Evolutionary conservation across 495 filamentous ascomycete species (phyloP), one percentile per base, ranked within the genome.

Genomic region (Rusavskia elegans): DNA sequence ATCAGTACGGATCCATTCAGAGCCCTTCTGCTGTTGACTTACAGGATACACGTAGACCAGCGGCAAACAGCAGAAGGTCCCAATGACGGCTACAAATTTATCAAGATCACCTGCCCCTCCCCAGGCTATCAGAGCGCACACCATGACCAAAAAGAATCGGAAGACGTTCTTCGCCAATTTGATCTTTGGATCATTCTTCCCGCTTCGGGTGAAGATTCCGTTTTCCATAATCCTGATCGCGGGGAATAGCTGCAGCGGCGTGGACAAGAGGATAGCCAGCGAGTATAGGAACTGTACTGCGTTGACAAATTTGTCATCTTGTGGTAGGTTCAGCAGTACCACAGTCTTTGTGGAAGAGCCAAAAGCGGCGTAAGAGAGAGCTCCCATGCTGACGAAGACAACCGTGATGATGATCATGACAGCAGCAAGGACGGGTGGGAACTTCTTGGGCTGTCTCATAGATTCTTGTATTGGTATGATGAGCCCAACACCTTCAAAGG

Each of bases 111-210:
- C 84, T 4, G 92, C 89, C 50, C 92, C 92, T 53, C 79, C 79
- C 89, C 89, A 97, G 1, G 89, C 89, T 55, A 96, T 81, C 39
- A 84, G 59, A 3, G 89, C 85, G 61, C 89, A 96, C 32, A 89
- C 61, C 56, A 84, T 75, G 50, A 97, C 92, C 39, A 95, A 77
- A 59, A 89, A 79, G 69, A 96, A 97, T 35, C 92, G 83, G 71
- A 92, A 97, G 50, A 81, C 71, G 58, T 98, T 98, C 80, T 98
- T 98, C 74, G 93, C 82, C 90, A 90, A 96, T 69, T 98, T 98
- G 72, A 97, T 94, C 50, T 79, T 83, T 1, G 84, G 85, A 65
- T 96, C 95, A 64, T 93, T 88, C 66, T 98, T 98, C 50, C 92
- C 92, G 52, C 87, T 95, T 61, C 82, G 78, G 23, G 77, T 79